Evolutionary conservation across 805 yeast genomes (phyloP).

Genomic region (Wickerhamomyces tratensis): DNA sequence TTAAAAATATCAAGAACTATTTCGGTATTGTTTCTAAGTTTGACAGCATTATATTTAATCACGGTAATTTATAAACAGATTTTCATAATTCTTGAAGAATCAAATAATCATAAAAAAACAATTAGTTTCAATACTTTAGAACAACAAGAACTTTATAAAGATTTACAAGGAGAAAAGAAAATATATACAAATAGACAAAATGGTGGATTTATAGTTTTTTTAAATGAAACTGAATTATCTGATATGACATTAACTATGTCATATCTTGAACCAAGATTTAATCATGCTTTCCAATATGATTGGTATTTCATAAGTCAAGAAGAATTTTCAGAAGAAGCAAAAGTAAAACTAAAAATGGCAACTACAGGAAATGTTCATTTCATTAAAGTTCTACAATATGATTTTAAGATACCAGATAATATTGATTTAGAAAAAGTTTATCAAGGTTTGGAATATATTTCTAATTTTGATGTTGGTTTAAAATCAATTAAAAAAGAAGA

Average conservation of each 20-base stretch:
- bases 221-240: not conserved
- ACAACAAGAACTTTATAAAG: not conserved
- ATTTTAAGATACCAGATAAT: not conserved
- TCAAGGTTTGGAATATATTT: too few species aligned
- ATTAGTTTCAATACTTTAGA: not conserved
- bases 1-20: too few species aligned
- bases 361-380: not conserved
- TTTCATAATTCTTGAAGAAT: not conserved
- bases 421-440: not conserved
- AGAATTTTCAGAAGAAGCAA: slow-evolving; percentile 31
- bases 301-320: slow-evolving; percentile 71
- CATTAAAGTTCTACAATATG: too few species aligned
- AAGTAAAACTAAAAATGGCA: not conserved
- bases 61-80: too few species aligned
- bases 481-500: not conserved
- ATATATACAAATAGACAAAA: not conserved
- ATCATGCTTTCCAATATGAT: slow-evolving; percentile 50
- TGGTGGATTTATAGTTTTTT: not conserved
- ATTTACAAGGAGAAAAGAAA: not conserved
- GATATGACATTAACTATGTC: not conserved
- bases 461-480: too few species aligned
- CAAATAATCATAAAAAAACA: too few species aligned
- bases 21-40: too few species aligned
- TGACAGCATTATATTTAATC: too few species aligned
- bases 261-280: slow-evolving; percentile 50